Conservation (phyloP, 2,329 filamentous ascomycete species). For the Lasiodiplodia citricola region DNA sequence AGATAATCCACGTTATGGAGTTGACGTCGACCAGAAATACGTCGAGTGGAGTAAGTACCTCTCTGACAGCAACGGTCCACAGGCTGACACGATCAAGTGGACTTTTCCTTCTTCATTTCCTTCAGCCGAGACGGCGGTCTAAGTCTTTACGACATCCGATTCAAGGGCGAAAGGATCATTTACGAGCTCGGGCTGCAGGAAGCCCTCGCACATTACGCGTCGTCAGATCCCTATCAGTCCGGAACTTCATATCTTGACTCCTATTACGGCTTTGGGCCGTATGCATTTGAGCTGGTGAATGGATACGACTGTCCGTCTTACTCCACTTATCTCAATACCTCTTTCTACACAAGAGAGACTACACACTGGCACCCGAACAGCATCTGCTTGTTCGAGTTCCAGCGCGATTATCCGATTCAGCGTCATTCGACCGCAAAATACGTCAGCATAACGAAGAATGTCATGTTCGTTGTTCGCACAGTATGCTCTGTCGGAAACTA, state of each 20-base stretch:
- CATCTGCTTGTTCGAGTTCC: slow-evolving; percentile 52
- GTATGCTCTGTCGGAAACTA: slow-evolving; percentile 53
- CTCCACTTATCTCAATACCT: slow-evolving; percentile 56
- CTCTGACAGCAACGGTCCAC: not conserved
- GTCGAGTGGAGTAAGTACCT: slow-evolving; percentile 50
- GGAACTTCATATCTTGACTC: slow-evolving; percentile 55
- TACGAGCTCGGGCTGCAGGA: slow-evolving; percentile 64
- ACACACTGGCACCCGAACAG: slow-evolving; percentile 55
- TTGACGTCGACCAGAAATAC: slow-evolving; percentile 52
- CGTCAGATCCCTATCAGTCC: slow-evolving; percentile 54
- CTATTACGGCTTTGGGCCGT: slow-evolving; percentile 56
- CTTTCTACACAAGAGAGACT: slow-evolving; percentile 52
- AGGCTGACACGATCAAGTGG: slow-evolving; percentile 38
- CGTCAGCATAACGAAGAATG: slow-evolving; percentile 41
- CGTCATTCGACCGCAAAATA: slow-evolving; percentile 37
- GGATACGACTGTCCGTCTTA: slow-evolving; percentile 61
- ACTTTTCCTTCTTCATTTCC: slow-evolving; percentile 58
- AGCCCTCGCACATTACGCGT: slow-evolving; percentile 59
- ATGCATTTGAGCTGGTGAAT: slow-evolving; percentile 51
- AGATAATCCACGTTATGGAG: slow-evolving; percentile 47
- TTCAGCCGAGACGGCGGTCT: slow-evolving; percentile 57
- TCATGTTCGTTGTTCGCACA: slow-evolving; percentile 50
- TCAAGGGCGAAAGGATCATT: slow-evolving; percentile 60
- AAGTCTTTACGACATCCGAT: slow-evolving; percentile 57
- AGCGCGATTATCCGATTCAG: slow-evolving; percentile 39